phyloP scores from a whole-genome alignment of 768 basidiomycete species.

The Pisolithus sp. region DNA sequence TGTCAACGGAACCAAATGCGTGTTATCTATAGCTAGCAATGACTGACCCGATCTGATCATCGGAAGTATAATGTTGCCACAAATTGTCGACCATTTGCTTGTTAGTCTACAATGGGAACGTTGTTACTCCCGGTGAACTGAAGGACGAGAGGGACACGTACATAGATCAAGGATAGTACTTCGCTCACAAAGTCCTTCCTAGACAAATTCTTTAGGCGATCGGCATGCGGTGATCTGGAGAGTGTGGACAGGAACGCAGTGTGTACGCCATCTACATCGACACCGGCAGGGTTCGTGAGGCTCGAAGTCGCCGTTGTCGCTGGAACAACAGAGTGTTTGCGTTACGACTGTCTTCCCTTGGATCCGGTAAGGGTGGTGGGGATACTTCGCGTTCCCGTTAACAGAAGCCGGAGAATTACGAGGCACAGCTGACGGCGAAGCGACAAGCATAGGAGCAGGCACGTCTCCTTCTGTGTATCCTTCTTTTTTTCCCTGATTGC shows the following conservation, averaged over 20 bases:
- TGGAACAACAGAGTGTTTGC: not conserved
- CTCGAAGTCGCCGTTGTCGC: not conserved
- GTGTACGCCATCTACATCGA: conserved; percentile 16
- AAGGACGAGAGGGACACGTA: conserved; percentile 25
- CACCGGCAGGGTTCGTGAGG: conserved; percentile 2
- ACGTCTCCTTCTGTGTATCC: conserved; percentile 34
- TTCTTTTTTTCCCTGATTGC: conserved; percentile 24
- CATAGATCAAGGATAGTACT: conserved; percentile 55
- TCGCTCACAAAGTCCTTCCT: conserved; percentile 56
- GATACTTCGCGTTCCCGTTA: conserved; percentile 22
- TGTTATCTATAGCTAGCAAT: not conserved
- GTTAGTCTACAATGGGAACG: conserved; percentile 43
- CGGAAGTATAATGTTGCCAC: conserved; percentile 44
- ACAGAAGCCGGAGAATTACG: conserved; percentile 3
- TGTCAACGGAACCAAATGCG: not conserved
- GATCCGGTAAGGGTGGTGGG: not conserved
- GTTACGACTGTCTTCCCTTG: not conserved
- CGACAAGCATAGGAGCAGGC: conserved; percentile 25
- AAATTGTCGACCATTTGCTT: conserved; percentile 58
- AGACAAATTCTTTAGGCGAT: conserved; percentile 27
- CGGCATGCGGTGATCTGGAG: conserved; percentile 10
- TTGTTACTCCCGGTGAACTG: not conserved
- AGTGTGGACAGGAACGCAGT: conserved; percentile 23
- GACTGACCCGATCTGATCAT: not conserved
- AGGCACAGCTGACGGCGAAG: conserved; percentile 14